phyloP scores from a whole-genome alignment of 768 basidiomycete genomes.

The Pholiota conissans region DNA sequence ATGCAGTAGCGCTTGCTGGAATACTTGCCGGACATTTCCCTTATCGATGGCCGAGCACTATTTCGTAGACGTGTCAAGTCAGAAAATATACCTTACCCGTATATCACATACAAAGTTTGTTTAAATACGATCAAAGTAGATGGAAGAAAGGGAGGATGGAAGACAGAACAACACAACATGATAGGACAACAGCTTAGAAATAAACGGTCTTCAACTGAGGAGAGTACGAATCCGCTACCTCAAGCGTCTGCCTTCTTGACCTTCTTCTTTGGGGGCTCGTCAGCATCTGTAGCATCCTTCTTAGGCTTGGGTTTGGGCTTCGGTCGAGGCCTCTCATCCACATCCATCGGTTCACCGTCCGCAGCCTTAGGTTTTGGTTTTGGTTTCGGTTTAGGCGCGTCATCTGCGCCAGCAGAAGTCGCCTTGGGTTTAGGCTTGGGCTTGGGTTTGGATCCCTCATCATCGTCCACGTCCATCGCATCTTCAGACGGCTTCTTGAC shows the following conservation, averaged over 20 bases:
- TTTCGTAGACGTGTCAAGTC: too few relatives aligned
- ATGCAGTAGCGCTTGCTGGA: too few relatives aligned
- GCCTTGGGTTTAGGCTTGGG: constrained; percentile 48
- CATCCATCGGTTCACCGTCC: constrained; percentile 47
- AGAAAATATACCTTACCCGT: too few relatives aligned
- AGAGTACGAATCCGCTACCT: too few relatives aligned
- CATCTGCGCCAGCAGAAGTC: constrained; percentile 27
- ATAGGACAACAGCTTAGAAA: not conserved
- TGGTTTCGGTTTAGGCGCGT: constrained; percentile 43
- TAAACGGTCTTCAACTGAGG: too few relatives aligned
- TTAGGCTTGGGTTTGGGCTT: constrained; percentile 46
- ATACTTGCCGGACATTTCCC: too few relatives aligned
- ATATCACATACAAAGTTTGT: not conserved
- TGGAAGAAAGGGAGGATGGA: not conserved
- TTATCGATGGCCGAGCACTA: too few relatives aligned
- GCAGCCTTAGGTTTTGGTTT: constrained; percentile 34
- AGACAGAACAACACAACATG: not conserved
- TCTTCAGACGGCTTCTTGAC: constrained; percentile 32
- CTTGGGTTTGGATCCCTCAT: constrained; percentile 38
- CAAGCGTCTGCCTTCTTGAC: constrained; percentile 53
- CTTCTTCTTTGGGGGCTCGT: constrained; percentile 76
- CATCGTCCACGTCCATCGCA: constrained; percentile 36
- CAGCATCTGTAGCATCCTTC: constrained; percentile 36
- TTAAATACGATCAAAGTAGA: not conserved
- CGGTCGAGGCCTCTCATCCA: constrained; percentile 33